Conservation (phyloP, 208 protist species). For the Acanthamoeba sp. region DNA sequence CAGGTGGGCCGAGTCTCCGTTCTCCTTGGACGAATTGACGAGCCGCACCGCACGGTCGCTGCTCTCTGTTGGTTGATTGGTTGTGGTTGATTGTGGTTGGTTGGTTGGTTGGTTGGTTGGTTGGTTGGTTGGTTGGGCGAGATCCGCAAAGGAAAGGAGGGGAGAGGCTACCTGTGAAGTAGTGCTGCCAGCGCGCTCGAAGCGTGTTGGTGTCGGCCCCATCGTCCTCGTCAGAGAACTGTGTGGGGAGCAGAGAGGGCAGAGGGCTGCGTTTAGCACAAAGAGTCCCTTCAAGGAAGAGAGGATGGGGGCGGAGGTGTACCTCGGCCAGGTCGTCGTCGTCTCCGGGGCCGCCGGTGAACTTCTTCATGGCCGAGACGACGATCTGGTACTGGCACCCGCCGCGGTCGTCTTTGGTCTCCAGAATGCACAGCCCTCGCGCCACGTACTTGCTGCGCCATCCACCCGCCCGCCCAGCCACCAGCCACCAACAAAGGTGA, state of each 20-base stretch:
- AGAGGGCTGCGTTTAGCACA: no score
- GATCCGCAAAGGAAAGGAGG: no score
- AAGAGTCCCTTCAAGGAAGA: not conserved
- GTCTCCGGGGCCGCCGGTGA: slow-evolving; percentile 13
- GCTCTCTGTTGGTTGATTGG: no score
- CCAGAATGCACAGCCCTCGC: not conserved
- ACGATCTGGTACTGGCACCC: not conserved
- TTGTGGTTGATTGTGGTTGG: no score
- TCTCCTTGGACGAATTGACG: slow-evolving; percentile 8
- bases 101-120: no score
- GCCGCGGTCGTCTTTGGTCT: not conserved
- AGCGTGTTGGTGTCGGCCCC: not conserved
- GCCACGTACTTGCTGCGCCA: not conserved
- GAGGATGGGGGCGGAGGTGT: not conserved
- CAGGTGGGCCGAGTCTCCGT: not conserved
- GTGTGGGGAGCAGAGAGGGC: no score
- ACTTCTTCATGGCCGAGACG: slow-evolving; percentile 13
- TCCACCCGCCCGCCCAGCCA: no score
- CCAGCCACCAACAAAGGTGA: no score
- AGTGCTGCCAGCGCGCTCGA: not conserved
- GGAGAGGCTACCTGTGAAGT: slow-evolving; percentile 11
- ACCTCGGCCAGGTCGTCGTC: slow-evolving; percentile 12
- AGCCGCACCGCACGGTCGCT: slow-evolving; percentile 4
- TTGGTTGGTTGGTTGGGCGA: no score
- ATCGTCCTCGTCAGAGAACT: not conserved